Base-by-base conservation (phyloP, 2,329 filamentous ascomycete species). In the Bipolaris gigantea region DNA sequence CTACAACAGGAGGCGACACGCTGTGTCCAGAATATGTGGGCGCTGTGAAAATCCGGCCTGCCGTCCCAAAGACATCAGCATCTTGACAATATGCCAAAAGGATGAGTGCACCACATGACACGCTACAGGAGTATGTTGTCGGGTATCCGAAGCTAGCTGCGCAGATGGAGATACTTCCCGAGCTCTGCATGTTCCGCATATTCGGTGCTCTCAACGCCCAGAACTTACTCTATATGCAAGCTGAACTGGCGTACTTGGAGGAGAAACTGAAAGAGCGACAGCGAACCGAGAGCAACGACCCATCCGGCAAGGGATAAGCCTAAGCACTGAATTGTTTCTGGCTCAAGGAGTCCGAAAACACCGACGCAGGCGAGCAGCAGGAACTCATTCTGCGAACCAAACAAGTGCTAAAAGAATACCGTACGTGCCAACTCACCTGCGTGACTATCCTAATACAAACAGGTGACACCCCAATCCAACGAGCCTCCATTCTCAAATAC, bases 171-270 rank as follows among this genome's bases (percentile, higher is more conserved):
- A 15, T 39, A 1, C 27, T 18, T 0, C 56, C 59, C 10, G 51
- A 57, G 21, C 45, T 43, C 4, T 27, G 25, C 13, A 52, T 59
- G 11, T 59, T 55, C 21, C 53, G 56, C 3, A 43, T 49, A 5
- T 59, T 61, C 21, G 40, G 39, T 7, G 50, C 49, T 9, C 42
- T 61, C 5, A 59, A 61, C 32, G 50, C 56, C 13, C 44, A 41
- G 1, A 60, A 57, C 10, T 33, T 57, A 3, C 32, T 58, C 4
- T 60, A 60, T 23, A 23, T 51, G 18, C 55, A 60, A 15, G 30
- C 46, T 9, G 55, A 60, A 15, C 35, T 60, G 0, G 23, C 25
- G 1, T 10, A 21, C 21, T 21, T 56, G 1, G 49, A 60, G 18
- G 21, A 39, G 7, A 15, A 36, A 2, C 36, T 47, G 6, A 15